Evolutionary conservation across 75 land plant genomes (phyloP).

Genomic region (Larix kaempferi): DNA sequence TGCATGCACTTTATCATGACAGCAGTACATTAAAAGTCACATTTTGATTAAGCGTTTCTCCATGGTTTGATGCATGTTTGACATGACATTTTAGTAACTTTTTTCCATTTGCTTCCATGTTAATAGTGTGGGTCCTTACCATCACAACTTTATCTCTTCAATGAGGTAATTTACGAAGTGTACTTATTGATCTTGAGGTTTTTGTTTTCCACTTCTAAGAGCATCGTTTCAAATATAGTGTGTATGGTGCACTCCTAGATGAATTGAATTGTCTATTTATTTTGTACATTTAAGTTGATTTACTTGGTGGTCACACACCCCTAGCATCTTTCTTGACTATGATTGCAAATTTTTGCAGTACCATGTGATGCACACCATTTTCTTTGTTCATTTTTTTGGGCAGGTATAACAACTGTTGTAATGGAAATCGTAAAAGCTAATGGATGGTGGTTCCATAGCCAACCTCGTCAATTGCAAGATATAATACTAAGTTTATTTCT

Average conservation of each 20-base stretch:
- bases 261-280: neutral
- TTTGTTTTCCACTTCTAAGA: neutral
- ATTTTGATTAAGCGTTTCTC: neutral
- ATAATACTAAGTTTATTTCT: neutral
- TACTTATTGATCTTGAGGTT: neutral
- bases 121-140: conserved; percentile 71
- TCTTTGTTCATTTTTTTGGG: conserved; percentile 71
- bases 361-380: conserved; percentile 65
- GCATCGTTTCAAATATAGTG: neutral
- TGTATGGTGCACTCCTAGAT: neutral
- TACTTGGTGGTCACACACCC: neutral
- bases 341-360: conserved; percentile 25
- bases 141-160: conserved; percentile 64
- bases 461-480: conserved; percentile 77
- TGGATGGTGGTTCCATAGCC: conserved; percentile 84
- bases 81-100: conserved; percentile 63
- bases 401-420: conserved; percentile 81
- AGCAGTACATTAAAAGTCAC: neutral
- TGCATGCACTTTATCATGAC: neutral
- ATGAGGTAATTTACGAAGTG: conserved; percentile 50
- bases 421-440: conserved; percentile 78
- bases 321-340: neutral
- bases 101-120: conserved; percentile 85
- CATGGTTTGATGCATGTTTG: conserved; percentile 5
- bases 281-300: neutral